Evolutionary conservation across 73 alveolate genomes (phyloP).

Genomic region (Tetrahymena thermophila): DNA sequence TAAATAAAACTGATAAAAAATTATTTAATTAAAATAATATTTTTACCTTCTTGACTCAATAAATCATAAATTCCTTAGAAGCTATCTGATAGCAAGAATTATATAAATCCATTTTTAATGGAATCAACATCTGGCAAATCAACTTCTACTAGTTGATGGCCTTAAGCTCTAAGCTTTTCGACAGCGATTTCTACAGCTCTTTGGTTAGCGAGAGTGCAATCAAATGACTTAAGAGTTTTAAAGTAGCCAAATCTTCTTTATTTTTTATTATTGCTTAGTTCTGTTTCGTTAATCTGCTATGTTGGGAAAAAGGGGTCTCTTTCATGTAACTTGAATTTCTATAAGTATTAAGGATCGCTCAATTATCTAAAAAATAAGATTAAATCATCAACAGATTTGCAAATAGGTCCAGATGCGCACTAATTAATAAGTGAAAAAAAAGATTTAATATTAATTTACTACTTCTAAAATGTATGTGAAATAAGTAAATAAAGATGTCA

Average conservation of each 20-base stretch:
- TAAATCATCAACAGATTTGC: slow-evolving; percentile 53
- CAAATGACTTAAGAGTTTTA: slow-evolving; percentile 4
- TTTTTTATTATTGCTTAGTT: background rate
- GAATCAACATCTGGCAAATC: background rate
- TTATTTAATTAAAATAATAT: too few relatives aligned
- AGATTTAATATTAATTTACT: background rate
- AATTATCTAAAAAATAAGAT: background rate
- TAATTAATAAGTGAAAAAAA: background rate
- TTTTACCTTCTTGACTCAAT: background rate
- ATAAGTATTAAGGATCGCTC: background rate
- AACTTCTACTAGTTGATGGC: slow-evolving; percentile 45
- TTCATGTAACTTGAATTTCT: background rate
- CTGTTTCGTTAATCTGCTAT: background rate
- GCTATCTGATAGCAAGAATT: background rate
- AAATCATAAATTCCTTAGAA: background rate
- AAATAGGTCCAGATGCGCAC: slow-evolving; percentile 49
- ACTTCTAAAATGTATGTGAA: background rate
- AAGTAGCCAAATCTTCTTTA: slow-evolving; percentile 69
- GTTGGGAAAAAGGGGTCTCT: background rate
- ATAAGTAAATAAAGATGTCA: too few relatives aligned
- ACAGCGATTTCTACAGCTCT: slow-evolving; percentile 50
- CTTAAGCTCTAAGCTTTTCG: slow-evolving; percentile 11
- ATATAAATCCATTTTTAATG: background rate
- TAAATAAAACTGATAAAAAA: too few relatives aligned
- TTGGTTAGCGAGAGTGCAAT: slow-evolving; percentile 8